These are phyloP conservation scores for Boletus rubroflammeus DNA, from an alignment of 768 basidiomycete genomes.

Conservation along the genomic window DNA sequence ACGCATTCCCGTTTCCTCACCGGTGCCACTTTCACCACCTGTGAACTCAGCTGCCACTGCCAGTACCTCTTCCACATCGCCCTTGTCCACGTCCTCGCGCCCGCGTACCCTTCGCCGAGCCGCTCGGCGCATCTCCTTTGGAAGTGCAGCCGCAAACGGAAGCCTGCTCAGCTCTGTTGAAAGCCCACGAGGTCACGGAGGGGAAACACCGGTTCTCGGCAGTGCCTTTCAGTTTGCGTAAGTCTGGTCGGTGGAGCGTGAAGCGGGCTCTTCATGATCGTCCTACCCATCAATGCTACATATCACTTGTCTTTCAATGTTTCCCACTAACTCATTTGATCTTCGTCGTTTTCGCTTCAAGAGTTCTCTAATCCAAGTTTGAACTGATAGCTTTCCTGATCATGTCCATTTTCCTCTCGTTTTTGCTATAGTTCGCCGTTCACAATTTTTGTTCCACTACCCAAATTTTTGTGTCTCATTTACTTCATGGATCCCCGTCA, in stretches of 20 bases:
- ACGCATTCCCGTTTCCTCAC: slow-evolving; percentile 30
- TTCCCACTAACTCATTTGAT: not conserved
- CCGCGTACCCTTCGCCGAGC: slow-evolving; percentile 32
- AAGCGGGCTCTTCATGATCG: slow-evolving; percentile 1
- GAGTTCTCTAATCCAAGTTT: not conserved
- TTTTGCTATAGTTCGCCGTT: not conserved
- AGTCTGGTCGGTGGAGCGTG: slow-evolving; percentile 10
- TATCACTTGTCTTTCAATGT: slow-evolving; percentile 1
- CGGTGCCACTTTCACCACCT: slow-evolving; percentile 20
- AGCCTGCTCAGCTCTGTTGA: slow-evolving; percentile 38
- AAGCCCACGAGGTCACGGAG: slow-evolving; percentile 22
- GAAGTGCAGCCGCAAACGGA: slow-evolving; percentile 37
- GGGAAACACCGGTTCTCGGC: slow-evolving; percentile 45
- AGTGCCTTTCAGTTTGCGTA: slow-evolving; percentile 71
- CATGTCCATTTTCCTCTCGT: not conserved
- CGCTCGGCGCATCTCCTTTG: slow-evolving; percentile 65
- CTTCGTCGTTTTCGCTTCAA: not conserved
- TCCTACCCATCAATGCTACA: slow-evolving; percentile 10
- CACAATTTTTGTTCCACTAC: slow-evolving; percentile 3
- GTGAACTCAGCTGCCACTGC: slow-evolving; percentile 5
- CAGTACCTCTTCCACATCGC: slow-evolving; percentile 11
- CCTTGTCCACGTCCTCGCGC: slow-evolving; percentile 17
- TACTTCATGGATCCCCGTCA: not conserved
- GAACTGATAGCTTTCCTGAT: not conserved
- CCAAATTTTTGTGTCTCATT: not conserved